phyloP scores from a whole-genome alignment of 1,284 basidiomycete genomes.

The Moesziomyces parantarcticus region DNA sequence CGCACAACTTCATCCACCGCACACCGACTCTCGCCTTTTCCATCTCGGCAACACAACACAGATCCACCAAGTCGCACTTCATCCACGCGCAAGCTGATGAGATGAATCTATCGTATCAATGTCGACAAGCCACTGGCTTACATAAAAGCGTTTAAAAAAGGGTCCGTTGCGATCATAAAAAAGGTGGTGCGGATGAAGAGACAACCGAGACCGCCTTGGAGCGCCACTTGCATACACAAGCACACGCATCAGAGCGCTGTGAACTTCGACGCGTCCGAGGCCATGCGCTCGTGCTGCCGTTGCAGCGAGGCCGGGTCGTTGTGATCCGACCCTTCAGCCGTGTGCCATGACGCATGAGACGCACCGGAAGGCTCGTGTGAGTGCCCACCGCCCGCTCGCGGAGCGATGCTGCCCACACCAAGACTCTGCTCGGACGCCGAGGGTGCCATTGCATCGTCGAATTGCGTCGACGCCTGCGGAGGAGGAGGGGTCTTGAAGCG shows the following conservation, averaged over 20 bases:
- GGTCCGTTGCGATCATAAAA: not conserved
- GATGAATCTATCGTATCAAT: not conserved
- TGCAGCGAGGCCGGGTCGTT: not conserved
- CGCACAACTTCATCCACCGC: too few species aligned
- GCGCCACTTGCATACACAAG: too few species aligned
- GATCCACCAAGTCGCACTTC: too few species aligned
- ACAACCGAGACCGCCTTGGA: too few species aligned
- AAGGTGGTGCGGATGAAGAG: not conserved
- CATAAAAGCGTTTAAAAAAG: not conserved
- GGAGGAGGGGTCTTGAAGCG: constrained; percentile 37
- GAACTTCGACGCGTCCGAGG: constrained; percentile 29
- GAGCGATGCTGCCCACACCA: not conserved
- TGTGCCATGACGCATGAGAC: constrained; percentile 41
- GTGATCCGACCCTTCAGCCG: constrained; percentile 24
- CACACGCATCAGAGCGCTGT: constrained; percentile 7
- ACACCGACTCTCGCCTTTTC: too few species aligned
- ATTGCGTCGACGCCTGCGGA: constrained; percentile 2
- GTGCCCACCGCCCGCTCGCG: constrained; percentile 13
- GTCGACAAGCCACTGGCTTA: not conserved
- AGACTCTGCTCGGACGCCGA: constrained; percentile 18
- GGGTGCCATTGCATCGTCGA: not conserved
- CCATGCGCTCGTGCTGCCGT: not conserved
- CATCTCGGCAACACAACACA: too few species aligned
- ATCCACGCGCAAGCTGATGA: not conserved
- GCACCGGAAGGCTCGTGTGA: constrained; percentile 33